Evolutionary conservation across 805 yeast species (phyloP).

Genomic region (Brettanomyces nanus): DNA sequence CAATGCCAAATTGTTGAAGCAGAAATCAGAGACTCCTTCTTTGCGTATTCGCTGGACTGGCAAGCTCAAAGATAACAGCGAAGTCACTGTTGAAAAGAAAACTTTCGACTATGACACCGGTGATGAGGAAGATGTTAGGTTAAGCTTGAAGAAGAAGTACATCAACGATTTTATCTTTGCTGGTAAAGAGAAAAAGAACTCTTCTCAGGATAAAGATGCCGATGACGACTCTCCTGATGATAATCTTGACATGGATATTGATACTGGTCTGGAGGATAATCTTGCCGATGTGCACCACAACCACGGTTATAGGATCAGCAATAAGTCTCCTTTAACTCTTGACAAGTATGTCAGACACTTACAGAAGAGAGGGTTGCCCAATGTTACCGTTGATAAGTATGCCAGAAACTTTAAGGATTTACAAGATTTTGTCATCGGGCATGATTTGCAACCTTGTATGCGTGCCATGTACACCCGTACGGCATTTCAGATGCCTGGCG

Average conservation of each 20-base stretch:
- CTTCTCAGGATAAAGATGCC: constrained; percentile 1
- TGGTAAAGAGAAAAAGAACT: constrained; percentile 2
- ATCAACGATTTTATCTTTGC: constrained; percentile 56
- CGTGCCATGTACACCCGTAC: constrained; percentile 85
- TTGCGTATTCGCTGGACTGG: constrained; percentile 91
- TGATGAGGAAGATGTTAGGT: constrained; percentile 45
- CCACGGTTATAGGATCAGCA: constrained; percentile 5
- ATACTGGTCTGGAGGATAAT: constrained; percentile 5
- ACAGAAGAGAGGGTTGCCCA: constrained; percentile 51
- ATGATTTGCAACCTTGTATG: constrained; percentile 73
- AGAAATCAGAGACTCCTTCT: constrained; percentile 54
- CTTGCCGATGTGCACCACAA: constrained; percentile 4
- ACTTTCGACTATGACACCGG: constrained; percentile 48
- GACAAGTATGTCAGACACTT: constrained; percentile 53
- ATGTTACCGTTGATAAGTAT: constrained; percentile 42
- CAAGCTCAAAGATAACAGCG: constrained; percentile 65
- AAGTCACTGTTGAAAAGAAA: constrained; percentile 74
- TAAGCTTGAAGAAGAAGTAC: constrained; percentile 73
- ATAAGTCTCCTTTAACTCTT: constrained; percentile 14
- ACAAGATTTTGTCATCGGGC: constrained; percentile 52
- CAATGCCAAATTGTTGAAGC: constrained; percentile 71
- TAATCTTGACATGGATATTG: constrained; percentile 26
- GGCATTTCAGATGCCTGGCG: constrained; percentile 98
- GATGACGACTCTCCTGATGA: constrained; percentile 33
- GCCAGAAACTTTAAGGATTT: constrained; percentile 50